These are phyloP conservation scores for Venturia effusa DNA, from an alignment of 2,329 filamentous ascomycete genomes.

Conservation along the genomic window DNA sequence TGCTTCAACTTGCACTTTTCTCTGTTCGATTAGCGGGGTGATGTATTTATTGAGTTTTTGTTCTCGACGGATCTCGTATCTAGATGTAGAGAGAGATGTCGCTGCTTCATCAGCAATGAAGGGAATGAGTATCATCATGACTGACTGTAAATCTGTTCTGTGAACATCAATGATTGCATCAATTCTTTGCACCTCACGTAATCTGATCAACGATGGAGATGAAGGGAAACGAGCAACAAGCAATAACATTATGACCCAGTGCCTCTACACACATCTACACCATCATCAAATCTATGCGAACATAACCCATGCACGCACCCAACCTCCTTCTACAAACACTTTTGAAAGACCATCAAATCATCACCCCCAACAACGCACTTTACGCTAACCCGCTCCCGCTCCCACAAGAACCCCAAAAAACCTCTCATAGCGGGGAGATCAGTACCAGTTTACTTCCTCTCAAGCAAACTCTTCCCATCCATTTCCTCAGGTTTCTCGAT, in stretches of 20 bases:
- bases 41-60: no score
- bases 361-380: background rate
- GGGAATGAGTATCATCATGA: background rate
- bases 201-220: no score
- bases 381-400: background rate
- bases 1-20: slow-evolving; percentile 2
- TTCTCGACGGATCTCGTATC: background rate
- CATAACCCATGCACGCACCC: no score
- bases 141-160: no score
- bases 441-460: slow-evolving; percentile 43
- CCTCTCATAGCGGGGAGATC: no score
- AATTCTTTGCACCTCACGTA: background rate
- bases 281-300: background rate
- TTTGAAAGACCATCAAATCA: background rate
- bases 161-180: background rate
- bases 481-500: slow-evolving; percentile 84
- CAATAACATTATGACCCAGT: no score
- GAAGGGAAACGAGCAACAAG: no score
- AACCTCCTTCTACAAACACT: no score
- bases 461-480: slow-evolving; percentile 73
- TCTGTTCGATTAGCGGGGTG: no score
- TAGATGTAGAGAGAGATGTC: background rate
- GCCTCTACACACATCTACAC: background rate
- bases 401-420: no score
- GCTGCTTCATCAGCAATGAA: slow-evolving; percentile 1